Percentiles rank a stretch among this genome's conserved stretches.
Conservation (phyloP, 2,329 filamentous ascomycete species). For the Ophiocordyceps camponoti-saundersi region DNA sequence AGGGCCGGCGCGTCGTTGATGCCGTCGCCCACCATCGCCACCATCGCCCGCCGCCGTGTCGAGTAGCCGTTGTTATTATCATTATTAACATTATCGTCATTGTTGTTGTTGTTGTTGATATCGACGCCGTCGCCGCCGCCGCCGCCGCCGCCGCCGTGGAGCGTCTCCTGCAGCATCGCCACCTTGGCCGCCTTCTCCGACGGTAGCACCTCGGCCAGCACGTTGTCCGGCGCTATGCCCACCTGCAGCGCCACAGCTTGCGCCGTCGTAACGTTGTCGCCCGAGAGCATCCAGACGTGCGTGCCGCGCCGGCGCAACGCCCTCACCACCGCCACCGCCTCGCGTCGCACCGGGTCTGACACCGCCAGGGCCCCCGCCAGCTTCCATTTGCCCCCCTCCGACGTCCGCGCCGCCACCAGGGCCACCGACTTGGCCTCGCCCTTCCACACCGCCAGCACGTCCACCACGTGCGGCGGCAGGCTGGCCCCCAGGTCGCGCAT, state of each 20-base stretch:
- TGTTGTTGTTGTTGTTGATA: constrained; percentile 1
- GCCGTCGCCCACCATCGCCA: constrained; percentile 80
- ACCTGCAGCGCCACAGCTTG: constrained; percentile 58
- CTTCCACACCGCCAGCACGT: constrained; percentile 38
- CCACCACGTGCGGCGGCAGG: constrained; percentile 17
- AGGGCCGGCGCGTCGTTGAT: constrained; percentile 81
- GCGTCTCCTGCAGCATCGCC: constrained; percentile 38
- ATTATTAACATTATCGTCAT: background rate
- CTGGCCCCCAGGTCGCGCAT: constrained; percentile 32
- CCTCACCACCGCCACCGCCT: constrained; percentile 47
- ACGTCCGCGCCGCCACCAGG: constrained; percentile 29
- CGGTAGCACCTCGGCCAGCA: constrained; percentile 77
- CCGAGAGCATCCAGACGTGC: constrained; percentile 81
- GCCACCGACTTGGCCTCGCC: constrained; percentile 45
- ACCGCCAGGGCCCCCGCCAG: constrained; percentile 56
- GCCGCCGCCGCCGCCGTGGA: constrained; percentile 15
- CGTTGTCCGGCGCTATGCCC: constrained; percentile 55
- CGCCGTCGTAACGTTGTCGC: constrained; percentile 78
- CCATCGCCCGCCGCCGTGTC: constrained; percentile 25
- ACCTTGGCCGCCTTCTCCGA: constrained; percentile 65
- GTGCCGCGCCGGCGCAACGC: constrained; percentile 48
- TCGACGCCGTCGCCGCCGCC: constrained; percentile 1
- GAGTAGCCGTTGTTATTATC: constrained; percentile 6
- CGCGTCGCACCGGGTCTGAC: constrained; percentile 63
- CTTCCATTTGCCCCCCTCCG: constrained; percentile 17